phyloP scores from a whole-genome alignment of 106 monocot genomes.

The Allium fistulosum region DNA sequence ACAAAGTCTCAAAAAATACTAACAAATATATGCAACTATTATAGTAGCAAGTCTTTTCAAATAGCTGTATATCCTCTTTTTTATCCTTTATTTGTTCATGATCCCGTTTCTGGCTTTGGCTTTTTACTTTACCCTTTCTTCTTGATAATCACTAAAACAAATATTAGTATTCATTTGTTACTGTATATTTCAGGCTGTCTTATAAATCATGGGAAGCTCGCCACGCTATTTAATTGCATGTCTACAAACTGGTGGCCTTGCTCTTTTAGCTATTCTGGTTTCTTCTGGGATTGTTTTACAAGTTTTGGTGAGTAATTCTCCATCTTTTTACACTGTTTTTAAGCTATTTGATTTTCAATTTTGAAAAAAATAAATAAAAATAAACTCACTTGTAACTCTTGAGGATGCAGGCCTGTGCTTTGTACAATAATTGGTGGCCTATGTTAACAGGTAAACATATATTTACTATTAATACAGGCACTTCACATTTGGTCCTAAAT shows the following conservation, averaged over 20 bases:
- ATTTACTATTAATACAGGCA: too few species aligned
- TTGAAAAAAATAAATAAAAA: neutral
- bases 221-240: slow-evolving; percentile 48
- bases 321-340: neutral
- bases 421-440: slow-evolving; percentile 99
- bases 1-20: too few species aligned
- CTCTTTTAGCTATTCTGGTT: slow-evolving; percentile 72
- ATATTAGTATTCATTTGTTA: neutral
- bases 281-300: slow-evolving; percentile 75
- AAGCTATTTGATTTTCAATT: too few species aligned
- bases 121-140: neutral
- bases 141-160: neutral
- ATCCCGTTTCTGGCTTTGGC: too few species aligned
- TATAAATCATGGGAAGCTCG: slow-evolving; percentile 29
- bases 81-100: too few species aligned
- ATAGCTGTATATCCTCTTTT: too few species aligned
- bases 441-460: slow-evolving; percentile 75
- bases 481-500: too few species aligned
- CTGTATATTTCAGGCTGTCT: neutral
- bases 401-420: slow-evolving; percentile 74
- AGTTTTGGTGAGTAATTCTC: slow-evolving; percentile 41
- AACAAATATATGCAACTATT: too few species aligned
- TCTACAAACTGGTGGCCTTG: slow-evolving; percentile 61
- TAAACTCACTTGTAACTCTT: neutral
- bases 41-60: too few species aligned